Percentiles rank a stretch among this genome's conserved stretches.
phyloP scores from a whole-genome alignment of 2,329 filamentous ascomycete species.

The Helicocarpus griseus region DNA sequence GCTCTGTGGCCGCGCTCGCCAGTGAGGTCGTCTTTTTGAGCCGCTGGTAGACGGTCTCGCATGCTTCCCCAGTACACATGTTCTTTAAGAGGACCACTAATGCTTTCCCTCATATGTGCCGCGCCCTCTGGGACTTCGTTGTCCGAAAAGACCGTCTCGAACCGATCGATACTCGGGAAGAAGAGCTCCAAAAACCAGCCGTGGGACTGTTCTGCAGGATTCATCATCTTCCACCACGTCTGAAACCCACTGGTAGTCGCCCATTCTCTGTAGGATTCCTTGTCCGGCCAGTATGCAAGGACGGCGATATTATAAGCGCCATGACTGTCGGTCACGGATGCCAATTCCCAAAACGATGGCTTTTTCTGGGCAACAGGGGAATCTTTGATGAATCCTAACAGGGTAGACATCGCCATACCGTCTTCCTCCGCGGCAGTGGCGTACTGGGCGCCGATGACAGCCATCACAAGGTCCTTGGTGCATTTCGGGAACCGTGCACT shows the following conservation, averaged over 20 bases:
- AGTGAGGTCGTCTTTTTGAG: conserved; percentile 28
- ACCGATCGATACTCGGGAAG: conserved; percentile 32
- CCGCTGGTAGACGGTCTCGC: conserved; percentile 33
- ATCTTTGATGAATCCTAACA: conserved; percentile 9
- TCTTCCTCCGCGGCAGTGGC: conserved; percentile 6
- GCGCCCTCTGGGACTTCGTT: conserved; percentile 30
- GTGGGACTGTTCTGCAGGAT: conserved; percentile 16
- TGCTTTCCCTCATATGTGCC: conserved; percentile 29
- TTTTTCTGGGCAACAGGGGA: neutral
- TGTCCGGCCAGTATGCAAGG: conserved; percentile 32
- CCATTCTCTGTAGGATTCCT: conserved; percentile 23
- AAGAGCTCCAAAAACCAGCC: conserved; percentile 39
- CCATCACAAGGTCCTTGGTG: conserved; percentile 25
- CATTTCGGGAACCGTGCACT: conserved; percentile 22
- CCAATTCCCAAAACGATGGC: conserved; percentile 22
- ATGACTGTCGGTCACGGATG: conserved; percentile 23
- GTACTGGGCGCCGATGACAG: conserved; percentile 25
- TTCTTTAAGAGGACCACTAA: conserved; percentile 31
- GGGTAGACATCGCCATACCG: conserved; percentile 10
- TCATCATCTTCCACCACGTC: conserved; percentile 28
- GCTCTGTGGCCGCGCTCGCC: conserved; percentile 15
- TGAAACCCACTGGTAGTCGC: conserved; percentile 25
- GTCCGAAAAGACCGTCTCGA: conserved; percentile 37
- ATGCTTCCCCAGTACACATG: conserved; percentile 41
- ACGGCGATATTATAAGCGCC: conserved; percentile 27